Evolutionary conservation across 2,329 filamentous ascomycete species (phyloP).

Genomic region (Sporothrix euskadiensis): DNA sequence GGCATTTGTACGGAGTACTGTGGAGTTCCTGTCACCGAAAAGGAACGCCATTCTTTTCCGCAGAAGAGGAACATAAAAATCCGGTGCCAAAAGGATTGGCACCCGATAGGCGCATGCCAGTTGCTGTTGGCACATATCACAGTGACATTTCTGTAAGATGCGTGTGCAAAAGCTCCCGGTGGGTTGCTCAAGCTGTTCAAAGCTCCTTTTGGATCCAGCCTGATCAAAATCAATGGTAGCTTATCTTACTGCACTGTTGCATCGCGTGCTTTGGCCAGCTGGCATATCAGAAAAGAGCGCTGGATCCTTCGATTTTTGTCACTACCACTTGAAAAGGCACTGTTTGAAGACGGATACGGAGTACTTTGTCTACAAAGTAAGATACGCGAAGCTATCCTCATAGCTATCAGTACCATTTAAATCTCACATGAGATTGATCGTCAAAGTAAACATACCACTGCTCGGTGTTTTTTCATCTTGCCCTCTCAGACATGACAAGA

Average conservation of each 20-base stretch:
- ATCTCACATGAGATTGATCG: not conserved
- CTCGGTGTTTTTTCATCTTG: not conserved
- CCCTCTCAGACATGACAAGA: conserved; percentile 1
- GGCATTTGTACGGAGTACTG: not conserved
- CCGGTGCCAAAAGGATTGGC: not conserved
- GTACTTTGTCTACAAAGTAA: not conserved
- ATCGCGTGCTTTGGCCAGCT: not conserved
- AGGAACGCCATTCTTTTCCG: not conserved
- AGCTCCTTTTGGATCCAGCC: not conserved
- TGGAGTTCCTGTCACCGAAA: not conserved
- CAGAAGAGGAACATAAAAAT: not conserved
- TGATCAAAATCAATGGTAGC: not conserved
- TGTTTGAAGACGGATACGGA: not conserved
- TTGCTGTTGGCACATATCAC: not conserved
- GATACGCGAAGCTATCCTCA: not conserved
- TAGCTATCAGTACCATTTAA: not conserved
- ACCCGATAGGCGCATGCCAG: not conserved
- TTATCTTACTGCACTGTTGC: not conserved
- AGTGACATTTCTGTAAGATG: not conserved
- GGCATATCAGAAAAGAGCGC: not conserved
- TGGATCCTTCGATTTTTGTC: not conserved
- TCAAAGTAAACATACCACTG: not conserved
- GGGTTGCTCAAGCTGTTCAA: not conserved
- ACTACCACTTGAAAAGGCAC: not conserved
- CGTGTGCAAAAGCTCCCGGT: not conserved